Percentiles rank a stretch among this genome's conserved stretches.
These are phyloP conservation scores for Colletotrichum sansevieriae DNA, from an alignment of 2,329 filamentous ascomycete species.

Conservation along the genomic window DNA sequence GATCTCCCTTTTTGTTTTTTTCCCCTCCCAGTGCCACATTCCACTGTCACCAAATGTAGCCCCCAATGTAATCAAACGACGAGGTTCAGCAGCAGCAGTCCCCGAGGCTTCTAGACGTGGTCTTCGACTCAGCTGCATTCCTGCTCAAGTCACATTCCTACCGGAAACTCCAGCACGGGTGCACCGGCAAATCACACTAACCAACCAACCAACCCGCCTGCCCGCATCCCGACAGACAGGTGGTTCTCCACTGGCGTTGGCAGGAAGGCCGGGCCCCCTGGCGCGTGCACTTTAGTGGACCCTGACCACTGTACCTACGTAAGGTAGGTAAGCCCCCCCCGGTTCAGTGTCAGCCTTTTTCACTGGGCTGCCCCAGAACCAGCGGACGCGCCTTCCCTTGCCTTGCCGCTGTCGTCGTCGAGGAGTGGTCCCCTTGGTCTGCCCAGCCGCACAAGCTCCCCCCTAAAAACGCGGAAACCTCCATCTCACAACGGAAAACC, in stretches of 20 bases:
- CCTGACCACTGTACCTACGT: too few species aligned
- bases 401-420: not conserved
- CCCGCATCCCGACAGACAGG: constrained; percentile 32
- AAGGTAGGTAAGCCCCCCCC: too few species aligned
- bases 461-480: constrained; percentile 34
- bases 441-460: too few species aligned
- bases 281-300: not conserved
- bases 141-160: not conserved
- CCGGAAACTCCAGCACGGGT: not conserved
- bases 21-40: not conserved
- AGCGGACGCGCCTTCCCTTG: not conserved
- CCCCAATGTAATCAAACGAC: not conserved
- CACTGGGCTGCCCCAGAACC: too few species aligned
- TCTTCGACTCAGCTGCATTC: constrained; percentile 19
- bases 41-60: not conserved
- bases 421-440: too few species aligned
- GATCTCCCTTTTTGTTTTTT: not conserved
- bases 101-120: constrained; percentile 17
- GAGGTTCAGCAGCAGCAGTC: constrained; percentile 12
- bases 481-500: constrained; percentile 35
- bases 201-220: not conserved
- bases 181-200: not conserved
- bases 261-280: constrained; percentile 5
- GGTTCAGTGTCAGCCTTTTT: not conserved
- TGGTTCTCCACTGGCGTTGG: constrained; percentile 24